Conservation (phyloP, 176 grass and related monocot species). For the Themeda triandra region DNA sequence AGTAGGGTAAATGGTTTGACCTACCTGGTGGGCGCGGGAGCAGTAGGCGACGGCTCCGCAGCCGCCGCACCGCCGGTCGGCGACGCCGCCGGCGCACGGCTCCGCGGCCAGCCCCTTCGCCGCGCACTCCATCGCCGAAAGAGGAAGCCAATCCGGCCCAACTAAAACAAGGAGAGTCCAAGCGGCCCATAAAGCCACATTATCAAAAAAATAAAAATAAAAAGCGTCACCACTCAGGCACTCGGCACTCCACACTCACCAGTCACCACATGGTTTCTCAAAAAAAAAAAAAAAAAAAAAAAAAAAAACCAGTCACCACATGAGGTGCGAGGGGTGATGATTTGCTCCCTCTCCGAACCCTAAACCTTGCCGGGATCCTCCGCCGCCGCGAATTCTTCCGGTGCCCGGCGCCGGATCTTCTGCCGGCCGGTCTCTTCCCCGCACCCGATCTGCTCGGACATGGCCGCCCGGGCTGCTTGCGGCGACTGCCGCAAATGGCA, state of each 20-base stretch:
- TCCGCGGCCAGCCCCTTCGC: conserved; percentile 42
- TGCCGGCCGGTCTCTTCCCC: neutral
- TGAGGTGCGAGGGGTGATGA: too few species aligned
- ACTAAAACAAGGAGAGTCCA: neutral
- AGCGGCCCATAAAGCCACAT: neutral
- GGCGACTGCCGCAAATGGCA: neutral
- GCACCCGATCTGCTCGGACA: neutral
- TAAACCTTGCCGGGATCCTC: too few species aligned
- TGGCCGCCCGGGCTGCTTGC: neutral
- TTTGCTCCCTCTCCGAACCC: too few species aligned
- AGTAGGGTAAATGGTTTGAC: neutral
- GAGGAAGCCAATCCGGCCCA: neutral
- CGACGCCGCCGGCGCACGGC: conserved; percentile 33
- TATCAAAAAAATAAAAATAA: too few species aligned
- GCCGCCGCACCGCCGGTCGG: conserved; percentile 46
- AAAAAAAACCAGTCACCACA: too few species aligned
- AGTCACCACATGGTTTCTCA: too few species aligned
- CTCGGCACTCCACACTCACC: too few species aligned
- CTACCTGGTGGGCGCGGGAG: conserved; percentile 55
- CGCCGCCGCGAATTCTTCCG: neutral
- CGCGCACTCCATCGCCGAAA: conserved; percentile 49
- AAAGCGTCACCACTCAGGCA: too few species aligned
- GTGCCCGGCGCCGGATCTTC: neutral
- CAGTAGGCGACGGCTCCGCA: conserved; percentile 69
- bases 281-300: too few species aligned